Conservation (phyloP, 1,284 basidiomycete species). For the Vanrija sp. region DNA sequence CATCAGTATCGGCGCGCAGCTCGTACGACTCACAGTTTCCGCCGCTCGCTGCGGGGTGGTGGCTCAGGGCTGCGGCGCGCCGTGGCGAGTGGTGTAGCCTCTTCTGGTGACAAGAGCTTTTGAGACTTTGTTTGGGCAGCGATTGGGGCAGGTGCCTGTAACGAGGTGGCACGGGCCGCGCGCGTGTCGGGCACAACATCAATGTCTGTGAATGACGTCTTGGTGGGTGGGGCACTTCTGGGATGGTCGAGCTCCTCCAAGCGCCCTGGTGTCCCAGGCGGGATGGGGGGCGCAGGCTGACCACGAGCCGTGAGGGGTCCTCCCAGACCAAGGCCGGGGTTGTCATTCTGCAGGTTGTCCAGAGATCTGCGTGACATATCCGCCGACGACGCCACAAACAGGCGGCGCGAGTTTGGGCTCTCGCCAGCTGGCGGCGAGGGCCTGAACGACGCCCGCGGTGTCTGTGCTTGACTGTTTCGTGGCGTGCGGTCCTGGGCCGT, state of each 20-base stretch:
- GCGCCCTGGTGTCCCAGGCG: too few relatives aligned
- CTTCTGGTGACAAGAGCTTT: constrained; percentile 8
- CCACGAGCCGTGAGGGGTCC: too few relatives aligned
- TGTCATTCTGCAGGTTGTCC: constrained; percentile 16
- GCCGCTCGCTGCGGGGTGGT: constrained; percentile 38
- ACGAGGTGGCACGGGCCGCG: too few relatives aligned
- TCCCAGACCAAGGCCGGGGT: not conserved
- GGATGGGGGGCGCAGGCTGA: too few relatives aligned
- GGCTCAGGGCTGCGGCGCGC: constrained; percentile 33
- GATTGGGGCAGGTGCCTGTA: too few relatives aligned
- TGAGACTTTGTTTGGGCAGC: too few relatives aligned
- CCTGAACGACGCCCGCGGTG: not conserved
- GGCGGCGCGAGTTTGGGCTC: not conserved
- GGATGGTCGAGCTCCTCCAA: constrained; percentile 1
- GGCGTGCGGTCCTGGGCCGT: constrained; percentile 6
- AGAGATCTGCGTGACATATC: constrained; percentile 16
- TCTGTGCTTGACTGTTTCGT: constrained; percentile 7
- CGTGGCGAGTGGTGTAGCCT: constrained; percentile 2
- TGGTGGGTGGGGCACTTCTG: constrained; percentile 1
- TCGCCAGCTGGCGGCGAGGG: not conserved
- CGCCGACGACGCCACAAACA: constrained; percentile 19
- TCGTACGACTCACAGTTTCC: constrained; percentile 29
- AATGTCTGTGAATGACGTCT: constrained; percentile 9
- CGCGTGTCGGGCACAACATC: not conserved
- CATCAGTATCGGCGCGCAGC: not conserved